Evolutionary conservation across 164 flowering plant species (phyloP).

Genomic region (Malania oleifera): DNA sequence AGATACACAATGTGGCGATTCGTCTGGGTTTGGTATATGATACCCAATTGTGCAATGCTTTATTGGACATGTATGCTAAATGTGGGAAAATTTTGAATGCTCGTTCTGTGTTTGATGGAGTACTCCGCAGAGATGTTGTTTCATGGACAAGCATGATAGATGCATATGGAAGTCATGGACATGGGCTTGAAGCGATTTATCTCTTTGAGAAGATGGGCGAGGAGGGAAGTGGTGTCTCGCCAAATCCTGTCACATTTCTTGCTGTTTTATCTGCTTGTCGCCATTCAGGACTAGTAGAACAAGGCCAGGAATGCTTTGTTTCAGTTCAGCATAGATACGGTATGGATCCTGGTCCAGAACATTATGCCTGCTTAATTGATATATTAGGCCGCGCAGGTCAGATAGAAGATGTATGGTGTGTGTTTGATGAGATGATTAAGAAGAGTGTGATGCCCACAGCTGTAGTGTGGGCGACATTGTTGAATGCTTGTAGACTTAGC

Average conservation of each 20-base stretch:
- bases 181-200: background rate
- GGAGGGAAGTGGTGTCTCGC: background rate
- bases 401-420: background rate
- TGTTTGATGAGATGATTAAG: background rate
- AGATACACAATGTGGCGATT: background rate
- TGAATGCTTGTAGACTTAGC: background rate
- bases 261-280: background rate
- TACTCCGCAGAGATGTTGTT: background rate
- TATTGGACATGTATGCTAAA: background rate
- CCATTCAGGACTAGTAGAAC: background rate
- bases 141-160: conserved; percentile 1
- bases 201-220: background rate
- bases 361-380: background rate
- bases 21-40: background rate
- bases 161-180: too few relatives aligned
- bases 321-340: background rate
- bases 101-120: background rate
- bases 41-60: background rate
- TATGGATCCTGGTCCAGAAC: background rate
- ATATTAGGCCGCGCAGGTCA: background rate
- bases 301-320: background rate
- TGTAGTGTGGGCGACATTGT: background rate
- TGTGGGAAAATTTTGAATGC: background rate
- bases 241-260: background rate
- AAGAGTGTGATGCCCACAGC: background rate